Evolutionary conservation across 192 early-diverging fungal species (phyloP).

Genomic region (Dimargaris xerosporica): DNA sequence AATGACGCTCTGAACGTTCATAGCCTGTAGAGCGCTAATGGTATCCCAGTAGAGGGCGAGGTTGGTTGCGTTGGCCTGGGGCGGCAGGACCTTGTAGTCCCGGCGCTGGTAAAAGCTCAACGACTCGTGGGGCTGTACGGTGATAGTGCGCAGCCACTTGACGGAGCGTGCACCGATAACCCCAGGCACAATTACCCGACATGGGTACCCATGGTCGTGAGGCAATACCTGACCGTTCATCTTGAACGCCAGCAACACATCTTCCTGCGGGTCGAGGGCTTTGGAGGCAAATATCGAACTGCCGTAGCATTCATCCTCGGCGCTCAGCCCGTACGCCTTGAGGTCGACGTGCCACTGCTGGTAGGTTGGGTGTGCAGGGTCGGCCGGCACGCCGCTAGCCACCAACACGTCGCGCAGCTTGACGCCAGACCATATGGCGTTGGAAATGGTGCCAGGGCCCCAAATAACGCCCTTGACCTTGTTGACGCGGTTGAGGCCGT

Average conservation of each 20-base stretch:
- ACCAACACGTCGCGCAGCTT: slow-evolving; percentile 58
- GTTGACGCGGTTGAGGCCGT: slow-evolving; percentile 60
- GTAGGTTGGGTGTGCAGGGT: slow-evolving; percentile 30
- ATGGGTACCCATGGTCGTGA: slow-evolving; percentile 76
- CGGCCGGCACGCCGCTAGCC: slow-evolving; percentile 34
- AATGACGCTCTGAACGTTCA: slow-evolving; percentile 70
- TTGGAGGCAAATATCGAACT: slow-evolving; percentile 51
- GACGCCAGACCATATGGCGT: slow-evolving; percentile 67
- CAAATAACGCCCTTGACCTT: slow-evolving; percentile 69
- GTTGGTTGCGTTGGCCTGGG: slow-evolving; percentile 34
- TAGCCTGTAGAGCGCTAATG: slow-evolving; percentile 43
- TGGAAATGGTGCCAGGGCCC: slow-evolving; percentile 60
- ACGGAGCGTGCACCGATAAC: slow-evolving; percentile 76
- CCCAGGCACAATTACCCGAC: slow-evolving; percentile 79
- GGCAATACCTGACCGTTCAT: slow-evolving; percentile 60
- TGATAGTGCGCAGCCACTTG: slow-evolving; percentile 62
- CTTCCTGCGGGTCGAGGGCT: slow-evolving; percentile 46
- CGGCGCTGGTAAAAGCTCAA: slow-evolving; percentile 55
- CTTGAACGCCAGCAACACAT: slow-evolving; percentile 61
- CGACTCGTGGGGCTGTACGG: slow-evolving; percentile 39
- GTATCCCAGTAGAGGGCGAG: slow-evolving; percentile 27
- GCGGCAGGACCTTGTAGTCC: slow-evolving; percentile 78
- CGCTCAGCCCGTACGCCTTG: slow-evolving; percentile 46
- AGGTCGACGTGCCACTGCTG: slow-evolving; percentile 40
- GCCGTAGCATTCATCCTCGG: slow-evolving; percentile 61